Percentiles rank a stretch among this genome's conserved stretches.
phyloP scores from a whole-genome alignment of 108 stramenopile genomes.

The Discostella pseudostelligera region DNA sequence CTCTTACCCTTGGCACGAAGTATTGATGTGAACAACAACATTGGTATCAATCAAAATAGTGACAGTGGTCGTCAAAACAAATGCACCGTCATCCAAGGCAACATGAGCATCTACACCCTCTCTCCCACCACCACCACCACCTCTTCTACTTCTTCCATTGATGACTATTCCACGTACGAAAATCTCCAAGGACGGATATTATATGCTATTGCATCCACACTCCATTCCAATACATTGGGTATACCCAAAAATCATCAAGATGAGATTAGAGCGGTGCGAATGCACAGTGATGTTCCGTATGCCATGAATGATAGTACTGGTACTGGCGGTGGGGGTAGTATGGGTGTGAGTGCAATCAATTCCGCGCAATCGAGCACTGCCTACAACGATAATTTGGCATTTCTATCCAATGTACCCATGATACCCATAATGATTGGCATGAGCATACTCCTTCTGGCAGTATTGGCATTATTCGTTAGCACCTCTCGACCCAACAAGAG shows the following conservation, averaged over 20 bases:
- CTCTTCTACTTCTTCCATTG: too few relatives aligned
- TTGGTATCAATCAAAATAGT: neutral
- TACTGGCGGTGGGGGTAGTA: neutral
- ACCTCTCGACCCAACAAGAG: too few relatives aligned
- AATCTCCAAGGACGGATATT: slow-evolving; percentile 17
- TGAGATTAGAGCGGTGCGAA: slow-evolving; percentile 10
- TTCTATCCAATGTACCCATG: neutral
- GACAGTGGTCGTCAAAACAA: neutral
- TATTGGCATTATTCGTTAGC: too few relatives aligned
- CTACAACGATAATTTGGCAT: neutral
- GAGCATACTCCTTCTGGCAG: too few relatives aligned
- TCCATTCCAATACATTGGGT: neutral
- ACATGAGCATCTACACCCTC: slow-evolving; percentile 15
- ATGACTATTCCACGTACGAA: too few relatives aligned
- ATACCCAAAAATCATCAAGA: slow-evolving; percentile 4
- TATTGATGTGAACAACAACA: slow-evolving; percentile 4
- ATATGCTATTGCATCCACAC: slow-evolving; percentile 11
- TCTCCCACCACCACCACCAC: neutral
- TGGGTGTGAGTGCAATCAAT: neutral
- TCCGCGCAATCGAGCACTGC: neutral
- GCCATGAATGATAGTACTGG: neutral
- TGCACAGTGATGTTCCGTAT: neutral
- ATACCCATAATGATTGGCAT: too few relatives aligned
- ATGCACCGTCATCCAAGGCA: slow-evolving; percentile 21
- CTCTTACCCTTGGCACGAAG: too few relatives aligned